Conservation (phyloP, 1,284 basidiomycete genomes). For the Exobasidium cylindrosporum region DNA sequence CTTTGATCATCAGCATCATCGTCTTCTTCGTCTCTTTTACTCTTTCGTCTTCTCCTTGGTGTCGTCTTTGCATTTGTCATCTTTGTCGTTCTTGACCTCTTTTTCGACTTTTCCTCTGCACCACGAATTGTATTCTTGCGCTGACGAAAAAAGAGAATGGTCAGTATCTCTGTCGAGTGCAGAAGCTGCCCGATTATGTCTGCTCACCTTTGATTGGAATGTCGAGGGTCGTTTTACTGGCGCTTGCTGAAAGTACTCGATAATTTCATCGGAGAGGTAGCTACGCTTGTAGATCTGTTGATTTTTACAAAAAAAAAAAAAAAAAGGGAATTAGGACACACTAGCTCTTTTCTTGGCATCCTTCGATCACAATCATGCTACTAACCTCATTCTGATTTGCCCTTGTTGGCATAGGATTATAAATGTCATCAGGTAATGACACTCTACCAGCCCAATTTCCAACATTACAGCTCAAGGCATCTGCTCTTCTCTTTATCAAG, state of each 20-base stretch:
- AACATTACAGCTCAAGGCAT: constrained; percentile 71
- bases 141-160: background rate
- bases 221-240: background rate
- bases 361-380: no score
- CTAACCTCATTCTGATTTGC: constrained; percentile 23
- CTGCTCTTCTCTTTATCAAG: constrained; percentile 71
- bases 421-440: constrained; percentile 76
- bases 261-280: constrained; percentile 4
- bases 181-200: no score
- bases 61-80: background rate
- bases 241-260: background rate
- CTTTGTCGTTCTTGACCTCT: background rate
- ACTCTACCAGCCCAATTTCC: constrained; percentile 76
- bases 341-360: no score
- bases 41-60: background rate
- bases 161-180: no score
- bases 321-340: no score
- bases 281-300: background rate
- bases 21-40: constrained; percentile 5
- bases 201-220: no score
- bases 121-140: background rate
- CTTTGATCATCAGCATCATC: constrained; percentile 13
- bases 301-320: no score
- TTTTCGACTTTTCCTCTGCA: background rate
- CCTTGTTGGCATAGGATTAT: constrained; percentile 57